These are phyloP conservation scores for Trypanosoma brucei DNA, from an alignment of 208 protist genomes.

Conservation along the genomic window DNA sequence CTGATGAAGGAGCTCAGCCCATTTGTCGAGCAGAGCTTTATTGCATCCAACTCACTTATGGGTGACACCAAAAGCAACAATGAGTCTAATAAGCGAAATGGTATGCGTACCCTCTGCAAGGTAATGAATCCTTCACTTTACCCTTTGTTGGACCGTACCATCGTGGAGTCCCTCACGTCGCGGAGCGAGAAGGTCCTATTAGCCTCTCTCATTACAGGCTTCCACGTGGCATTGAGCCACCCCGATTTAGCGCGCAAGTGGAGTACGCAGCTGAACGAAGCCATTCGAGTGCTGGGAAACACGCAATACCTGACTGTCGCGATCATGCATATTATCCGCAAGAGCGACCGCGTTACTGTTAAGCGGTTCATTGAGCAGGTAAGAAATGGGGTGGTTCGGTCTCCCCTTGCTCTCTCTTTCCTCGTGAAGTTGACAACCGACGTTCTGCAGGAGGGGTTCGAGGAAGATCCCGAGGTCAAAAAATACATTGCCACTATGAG, in stretches of 20 bases:
- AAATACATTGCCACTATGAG: conserved; percentile 91
- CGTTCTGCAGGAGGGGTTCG: conserved; percentile 91
- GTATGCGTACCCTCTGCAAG: conserved; percentile 93
- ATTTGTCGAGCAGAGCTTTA: conserved; percentile 94
- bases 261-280: conserved; percentile 93
- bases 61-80: conserved; percentile 95
- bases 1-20: conserved; percentile 96
- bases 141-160: conserved; percentile 93
- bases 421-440: conserved; percentile 93
- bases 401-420: conserved; percentile 92
- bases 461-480: conserved; percentile 68
- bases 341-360: conserved; percentile 95
- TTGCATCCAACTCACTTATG: conserved; percentile 95
- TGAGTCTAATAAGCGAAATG: conserved; percentile 91
- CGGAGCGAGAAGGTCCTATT: conserved; percentile 92
- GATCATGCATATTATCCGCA: conserved; percentile 94
- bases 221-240: conserved; percentile 90
- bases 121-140: conserved; percentile 96
- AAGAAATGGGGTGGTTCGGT: conserved; percentile 81
- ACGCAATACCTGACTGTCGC: conserved; percentile 97
- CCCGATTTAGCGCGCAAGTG: conserved; percentile 92
- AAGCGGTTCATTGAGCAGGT: conserved; percentile 91
- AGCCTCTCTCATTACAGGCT: conserved; percentile 96
- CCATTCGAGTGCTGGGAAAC: conserved; percentile 84
- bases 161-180: conserved; percentile 97